Conservation (phyloP, 1,139 yeast species). For the Candida neerlandica region DNA sequence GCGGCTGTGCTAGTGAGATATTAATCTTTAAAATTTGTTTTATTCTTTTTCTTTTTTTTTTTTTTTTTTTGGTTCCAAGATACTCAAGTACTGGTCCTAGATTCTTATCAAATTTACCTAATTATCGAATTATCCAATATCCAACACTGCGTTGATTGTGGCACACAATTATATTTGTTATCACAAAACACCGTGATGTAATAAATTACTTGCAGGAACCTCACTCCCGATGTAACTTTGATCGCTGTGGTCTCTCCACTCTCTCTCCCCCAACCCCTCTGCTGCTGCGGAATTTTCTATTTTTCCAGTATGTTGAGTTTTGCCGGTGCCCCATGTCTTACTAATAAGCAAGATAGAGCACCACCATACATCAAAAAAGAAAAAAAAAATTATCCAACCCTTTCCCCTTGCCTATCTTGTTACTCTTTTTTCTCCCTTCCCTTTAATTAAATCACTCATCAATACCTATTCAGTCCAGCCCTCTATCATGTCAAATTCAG, state of each 20-base stretch:
- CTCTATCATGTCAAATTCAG: neutral
- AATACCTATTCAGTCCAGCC: neutral
- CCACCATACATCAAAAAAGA: neutral
- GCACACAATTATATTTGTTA: neutral
- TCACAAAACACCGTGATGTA: neutral
- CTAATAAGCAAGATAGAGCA: too few species aligned
- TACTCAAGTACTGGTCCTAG: too few species aligned
- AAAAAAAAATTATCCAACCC: neutral
- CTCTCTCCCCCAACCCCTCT: neutral
- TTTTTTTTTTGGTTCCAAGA: neutral
- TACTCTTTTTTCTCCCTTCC: neutral
- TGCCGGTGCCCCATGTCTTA: neutral
- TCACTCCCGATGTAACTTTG: neutral
- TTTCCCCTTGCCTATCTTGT: neutral
- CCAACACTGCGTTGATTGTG: neutral
- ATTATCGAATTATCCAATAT: neutral
- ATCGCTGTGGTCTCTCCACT: neutral
- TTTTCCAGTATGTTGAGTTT: neutral
- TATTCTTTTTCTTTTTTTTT: too few species aligned
- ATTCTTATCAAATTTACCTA: too few species aligned
- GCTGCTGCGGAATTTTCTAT: neutral
- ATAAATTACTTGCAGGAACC: constrained; percentile 2
- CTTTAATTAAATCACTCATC: neutral
- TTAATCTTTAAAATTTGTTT: too few species aligned
- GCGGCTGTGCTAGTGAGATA: too few species aligned